Percentiles rank a stretch among this genome's conserved stretches.
Conservation (phyloP, 2,329 filamentous ascomycete genomes). For the Aurifilum marmelostoma region DNA sequence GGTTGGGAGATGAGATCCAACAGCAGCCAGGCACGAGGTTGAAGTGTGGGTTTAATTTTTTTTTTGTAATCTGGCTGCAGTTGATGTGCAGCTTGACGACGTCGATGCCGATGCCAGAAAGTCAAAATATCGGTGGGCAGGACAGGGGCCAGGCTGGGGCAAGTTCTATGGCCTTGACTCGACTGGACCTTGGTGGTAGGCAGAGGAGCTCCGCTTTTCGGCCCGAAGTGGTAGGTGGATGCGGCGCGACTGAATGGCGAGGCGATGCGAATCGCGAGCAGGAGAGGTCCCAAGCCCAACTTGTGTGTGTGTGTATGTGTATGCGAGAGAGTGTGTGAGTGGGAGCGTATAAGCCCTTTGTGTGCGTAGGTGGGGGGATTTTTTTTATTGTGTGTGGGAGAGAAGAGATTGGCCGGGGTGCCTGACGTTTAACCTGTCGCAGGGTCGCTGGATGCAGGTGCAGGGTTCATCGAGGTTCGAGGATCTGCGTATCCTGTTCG, state of each 20-base stretch:
- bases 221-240: slow-evolving; percentile 13
- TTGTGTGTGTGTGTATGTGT: no score
- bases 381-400: neutral
- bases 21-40: neutral
- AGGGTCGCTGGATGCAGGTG: slow-evolving; percentile 7
- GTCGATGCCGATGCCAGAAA: slow-evolving; percentile 4
- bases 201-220: slow-evolving; percentile 12
- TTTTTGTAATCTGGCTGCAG: neutral
- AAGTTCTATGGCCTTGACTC: slow-evolving; percentile 8
- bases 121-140: neutral
- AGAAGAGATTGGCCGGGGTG: neutral
- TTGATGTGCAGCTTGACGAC: neutral
- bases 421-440: slow-evolving; percentile 13
- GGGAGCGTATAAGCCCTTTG: neutral
- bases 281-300: neutral
- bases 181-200: neutral
- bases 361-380: neutral
- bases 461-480: slow-evolving; percentile 12
- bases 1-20: neutral
- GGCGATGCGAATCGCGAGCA: slow-evolving; percentile 7
- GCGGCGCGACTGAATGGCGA: slow-evolving; percentile 8
- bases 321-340: neutral
- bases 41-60: neutral
- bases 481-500: slow-evolving; percentile 7
- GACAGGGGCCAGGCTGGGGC: neutral